Evolutionary conservation across 2,329 filamentous ascomycete species (phyloP).

Genomic region (Exophiala sp.): DNA sequence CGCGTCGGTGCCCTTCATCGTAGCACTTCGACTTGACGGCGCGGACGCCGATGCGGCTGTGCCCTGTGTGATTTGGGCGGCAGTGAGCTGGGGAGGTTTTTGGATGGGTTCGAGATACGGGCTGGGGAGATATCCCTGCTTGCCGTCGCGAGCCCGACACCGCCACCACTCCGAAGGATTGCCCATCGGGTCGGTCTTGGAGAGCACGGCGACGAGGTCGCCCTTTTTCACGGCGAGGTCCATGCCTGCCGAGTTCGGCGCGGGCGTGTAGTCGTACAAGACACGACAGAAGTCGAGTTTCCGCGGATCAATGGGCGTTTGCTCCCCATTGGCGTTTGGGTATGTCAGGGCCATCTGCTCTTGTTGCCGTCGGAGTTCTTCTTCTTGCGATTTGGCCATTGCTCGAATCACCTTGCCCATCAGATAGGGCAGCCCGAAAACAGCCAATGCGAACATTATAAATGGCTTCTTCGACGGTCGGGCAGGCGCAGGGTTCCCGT

Average conservation of each 20-base stretch:
- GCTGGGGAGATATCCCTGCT: conserved; percentile 84
- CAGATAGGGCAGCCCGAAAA: conserved; percentile 90
- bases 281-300: conserved; percentile 96
- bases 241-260: conserved; percentile 60
- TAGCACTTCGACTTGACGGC: conserved; percentile 48
- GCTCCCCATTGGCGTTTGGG: conserved; percentile 36
- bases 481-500: conserved; percentile 60
- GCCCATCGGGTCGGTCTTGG: conserved; percentile 86
- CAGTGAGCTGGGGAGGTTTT: conserved; percentile 40
- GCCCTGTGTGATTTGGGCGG: conserved; percentile 36
- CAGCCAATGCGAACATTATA: conserved; percentile 88
- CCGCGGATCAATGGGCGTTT: conserved; percentile 65
- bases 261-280: conserved; percentile 87
- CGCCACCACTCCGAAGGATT: conserved; percentile 96
- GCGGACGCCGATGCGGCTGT: conserved; percentile 33
- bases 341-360: conserved; percentile 47
- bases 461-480: conserved; percentile 90
- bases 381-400: conserved; percentile 76
- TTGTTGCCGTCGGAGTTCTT: conserved; percentile 54
- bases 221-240: conserved; percentile 91
- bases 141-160: conserved; percentile 81
- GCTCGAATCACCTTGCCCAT: conserved; percentile 94
- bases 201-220: conserved; percentile 87
- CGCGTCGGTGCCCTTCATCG: conserved; percentile 41
- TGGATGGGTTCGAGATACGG: conserved; percentile 80